Evolutionary conservation across 352 stramenopile genomes (phyloP).

Genomic region (Phytopythium ostracodes): DNA sequence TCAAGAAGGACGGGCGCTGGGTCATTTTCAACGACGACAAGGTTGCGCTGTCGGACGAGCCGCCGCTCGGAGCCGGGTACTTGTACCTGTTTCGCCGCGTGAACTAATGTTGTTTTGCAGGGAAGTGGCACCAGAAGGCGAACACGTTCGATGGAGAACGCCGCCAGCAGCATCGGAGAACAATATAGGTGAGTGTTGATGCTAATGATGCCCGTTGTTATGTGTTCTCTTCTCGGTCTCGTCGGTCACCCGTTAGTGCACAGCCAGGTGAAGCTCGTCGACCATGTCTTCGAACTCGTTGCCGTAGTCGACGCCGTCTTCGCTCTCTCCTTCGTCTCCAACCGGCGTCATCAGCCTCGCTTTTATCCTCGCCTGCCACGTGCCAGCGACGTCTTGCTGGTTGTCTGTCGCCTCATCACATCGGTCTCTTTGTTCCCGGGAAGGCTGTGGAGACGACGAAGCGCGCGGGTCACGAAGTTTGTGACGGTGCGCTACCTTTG

Average conservation of each 20-base stretch:
- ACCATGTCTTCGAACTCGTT: constrained; percentile 83
- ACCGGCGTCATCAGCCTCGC: background rate
- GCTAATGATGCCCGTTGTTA: background rate
- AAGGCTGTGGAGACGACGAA: background rate
- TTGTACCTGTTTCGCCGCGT: constrained; percentile 93
- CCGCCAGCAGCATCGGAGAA: background rate
- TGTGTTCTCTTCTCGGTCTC: constrained; percentile 11
- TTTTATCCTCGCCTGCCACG: constrained; percentile 5
- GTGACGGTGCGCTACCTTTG: background rate
- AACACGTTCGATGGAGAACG: background rate
- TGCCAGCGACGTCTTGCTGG: background rate
- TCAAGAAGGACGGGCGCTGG: constrained; percentile 97
- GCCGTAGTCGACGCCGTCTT: constrained; percentile 60
- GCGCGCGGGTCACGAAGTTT: background rate
- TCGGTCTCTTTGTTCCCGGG: background rate
- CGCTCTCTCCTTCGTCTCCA: constrained; percentile 19
- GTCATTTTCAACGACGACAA: constrained; percentile 99
- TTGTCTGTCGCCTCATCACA: too few relatives aligned
- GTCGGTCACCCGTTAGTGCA: constrained; percentile 23
- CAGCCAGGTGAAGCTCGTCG: constrained; percentile 53
- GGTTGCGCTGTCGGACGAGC: constrained; percentile 92
- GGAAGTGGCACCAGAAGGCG: background rate
- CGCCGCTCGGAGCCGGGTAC: constrained; percentile 94
- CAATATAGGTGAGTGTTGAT: constrained; percentile 6
- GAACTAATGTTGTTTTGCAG: constrained; percentile 17